Evolutionary conservation across 2,329 filamentous ascomycete genomes (phyloP), one percentile per base, ranked within the genome.

Genomic region (Trichophyton mentagrophytes): DNA sequence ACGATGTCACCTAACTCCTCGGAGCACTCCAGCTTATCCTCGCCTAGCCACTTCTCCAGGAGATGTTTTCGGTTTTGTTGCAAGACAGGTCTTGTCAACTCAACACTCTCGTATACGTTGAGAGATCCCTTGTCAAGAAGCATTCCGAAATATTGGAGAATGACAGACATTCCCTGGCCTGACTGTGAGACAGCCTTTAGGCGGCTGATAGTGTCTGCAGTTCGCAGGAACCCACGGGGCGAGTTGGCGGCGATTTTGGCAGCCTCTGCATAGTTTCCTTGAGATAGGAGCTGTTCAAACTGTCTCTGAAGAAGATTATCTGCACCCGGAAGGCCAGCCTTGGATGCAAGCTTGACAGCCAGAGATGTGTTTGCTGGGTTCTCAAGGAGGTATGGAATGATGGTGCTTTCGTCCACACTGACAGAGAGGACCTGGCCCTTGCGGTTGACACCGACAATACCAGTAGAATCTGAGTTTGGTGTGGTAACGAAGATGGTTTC

Each of bases 401-500:
- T 84, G 47, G 85, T 95, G 69, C 82, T 84, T 74, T 99, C 95
- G 72, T 97, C 91, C 63, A 99, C 87, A 66, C 87, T 91, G 63
- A 97, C 93, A 61, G 91, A 90, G 64, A 99, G 82, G 55, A 97
- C 91, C 76, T 99, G 93, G 65, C 93, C 95, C 79, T 96, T 96
- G 70, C 95, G 87, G 79, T 99, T 99, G 72, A 99, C 92, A 67
- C 90, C 90, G 59, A 99, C 83, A 64, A 99, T 87, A 68, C 95
- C 95, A 53, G 87, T 84, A 17, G 90, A 95, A 22, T 90, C 86
- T 60, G 83, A 82, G 72, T 99, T 93, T 40, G 86, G 79, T 55
- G 89, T 87, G 20, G 91, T 96, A 27, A 92, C 95, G 78, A 99
- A 99, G 73, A 99, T 97, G 27, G 93, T 99, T 73, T 99, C 93